A percentile compares a stretch with the other conserved stretches of the same genome.
phyloP scores from a whole-genome alignment of 768 basidiomycete genomes.

The Boletus rufocinnamomeus region DNA sequence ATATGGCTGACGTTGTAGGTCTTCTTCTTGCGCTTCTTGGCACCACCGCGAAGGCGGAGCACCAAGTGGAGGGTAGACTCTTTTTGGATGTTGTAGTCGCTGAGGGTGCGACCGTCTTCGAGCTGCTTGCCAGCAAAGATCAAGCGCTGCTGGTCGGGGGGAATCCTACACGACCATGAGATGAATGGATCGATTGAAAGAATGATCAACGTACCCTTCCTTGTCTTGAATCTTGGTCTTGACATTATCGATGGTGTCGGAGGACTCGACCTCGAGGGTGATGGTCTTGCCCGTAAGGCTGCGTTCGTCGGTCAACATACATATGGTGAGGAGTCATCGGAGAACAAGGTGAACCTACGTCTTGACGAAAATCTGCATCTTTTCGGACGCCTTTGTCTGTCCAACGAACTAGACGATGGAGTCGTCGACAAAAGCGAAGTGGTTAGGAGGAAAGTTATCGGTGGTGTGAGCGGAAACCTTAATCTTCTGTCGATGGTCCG shows the following conservation, averaged over 20 bases:
- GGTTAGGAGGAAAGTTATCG: constrained; percentile 23
- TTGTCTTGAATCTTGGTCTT: constrained; percentile 98
- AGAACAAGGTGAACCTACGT: constrained; percentile 55
- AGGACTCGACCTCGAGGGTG: constrained; percentile 97
- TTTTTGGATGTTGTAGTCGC: constrained; percentile 98
- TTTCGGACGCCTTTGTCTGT: constrained; percentile 78
- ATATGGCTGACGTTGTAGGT: constrained; percentile 83
- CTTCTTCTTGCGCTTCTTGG: constrained; percentile 99
- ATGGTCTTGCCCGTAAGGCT: constrained; percentile 99
- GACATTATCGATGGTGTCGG: constrained; percentile 97
- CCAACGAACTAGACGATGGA: constrained; percentile 90
- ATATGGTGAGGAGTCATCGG: background rate
- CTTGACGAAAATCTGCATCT: constrained; percentile 99
- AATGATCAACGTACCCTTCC: constrained; percentile 65
- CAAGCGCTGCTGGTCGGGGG: constrained; percentile 94
- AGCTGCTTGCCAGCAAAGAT: constrained; percentile 99
- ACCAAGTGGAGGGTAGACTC: constrained; percentile 98
- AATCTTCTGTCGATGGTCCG: constrained; percentile 45
- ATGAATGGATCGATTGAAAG: background rate
- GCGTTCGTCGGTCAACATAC: constrained; percentile 14
- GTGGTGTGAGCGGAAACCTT: constrained; percentile 26
- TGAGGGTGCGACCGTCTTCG: constrained; percentile 96
- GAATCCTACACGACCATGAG: constrained; percentile 54
- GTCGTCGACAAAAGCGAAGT: constrained; percentile 86
- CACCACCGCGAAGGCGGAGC: constrained; percentile 97